These are phyloP conservation scores for Penicillium longicatenatum DNA, from an alignment of 495 filamentous ascomycete species.

Conservation along the genomic window DNA sequence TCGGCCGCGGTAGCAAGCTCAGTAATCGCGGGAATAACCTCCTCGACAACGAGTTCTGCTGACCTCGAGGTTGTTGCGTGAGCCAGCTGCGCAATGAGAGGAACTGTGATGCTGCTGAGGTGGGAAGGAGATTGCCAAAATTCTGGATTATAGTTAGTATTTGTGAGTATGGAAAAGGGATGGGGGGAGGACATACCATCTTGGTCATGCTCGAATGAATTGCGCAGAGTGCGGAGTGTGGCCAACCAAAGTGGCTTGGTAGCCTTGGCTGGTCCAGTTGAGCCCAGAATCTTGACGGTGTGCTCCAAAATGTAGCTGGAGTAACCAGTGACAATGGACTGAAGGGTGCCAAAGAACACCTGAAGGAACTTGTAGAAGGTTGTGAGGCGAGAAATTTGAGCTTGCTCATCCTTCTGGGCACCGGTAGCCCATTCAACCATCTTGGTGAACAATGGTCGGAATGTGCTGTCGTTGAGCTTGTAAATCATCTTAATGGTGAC, in stretches of 20 bases:
- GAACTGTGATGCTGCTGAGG: conserved; percentile 67
- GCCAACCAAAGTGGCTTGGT: conserved; percentile 60
- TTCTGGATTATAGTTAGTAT: conserved; percentile 35
- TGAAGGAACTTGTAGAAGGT: conserved; percentile 80
- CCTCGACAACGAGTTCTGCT: conserved; percentile 43
- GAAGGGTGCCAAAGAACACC: conserved; percentile 78
- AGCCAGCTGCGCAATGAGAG: conserved; percentile 68
- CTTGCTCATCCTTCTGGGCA: conserved; percentile 59
- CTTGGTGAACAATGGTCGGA: conserved; percentile 86
- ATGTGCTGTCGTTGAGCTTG: conserved; percentile 94
- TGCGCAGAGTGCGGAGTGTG: conserved; percentile 66
- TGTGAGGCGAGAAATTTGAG: conserved; percentile 56
- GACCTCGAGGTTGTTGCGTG: conserved; percentile 49
- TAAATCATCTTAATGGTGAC: conserved; percentile 85
- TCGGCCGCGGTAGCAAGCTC: conserved; percentile 76
- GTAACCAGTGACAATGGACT: conserved; percentile 91
- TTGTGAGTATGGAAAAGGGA: neutral
- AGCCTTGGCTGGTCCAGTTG: conserved; percentile 46
- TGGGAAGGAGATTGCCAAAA: conserved; percentile 92
- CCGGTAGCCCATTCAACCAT: conserved; percentile 76
- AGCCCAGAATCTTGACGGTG: conserved; percentile 62
- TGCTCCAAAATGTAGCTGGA: conserved; percentile 80
- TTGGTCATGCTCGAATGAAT: conserved; percentile 79
- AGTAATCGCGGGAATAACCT: conserved; percentile 61
- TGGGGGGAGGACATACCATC: conserved; percentile 48